A percentile compares a stretch with the other conserved stretches of the same genome.
These are phyloP conservation scores for Medicago arabica DNA, from an alignment of 306 rosid species.

Conservation along the genomic window DNA sequence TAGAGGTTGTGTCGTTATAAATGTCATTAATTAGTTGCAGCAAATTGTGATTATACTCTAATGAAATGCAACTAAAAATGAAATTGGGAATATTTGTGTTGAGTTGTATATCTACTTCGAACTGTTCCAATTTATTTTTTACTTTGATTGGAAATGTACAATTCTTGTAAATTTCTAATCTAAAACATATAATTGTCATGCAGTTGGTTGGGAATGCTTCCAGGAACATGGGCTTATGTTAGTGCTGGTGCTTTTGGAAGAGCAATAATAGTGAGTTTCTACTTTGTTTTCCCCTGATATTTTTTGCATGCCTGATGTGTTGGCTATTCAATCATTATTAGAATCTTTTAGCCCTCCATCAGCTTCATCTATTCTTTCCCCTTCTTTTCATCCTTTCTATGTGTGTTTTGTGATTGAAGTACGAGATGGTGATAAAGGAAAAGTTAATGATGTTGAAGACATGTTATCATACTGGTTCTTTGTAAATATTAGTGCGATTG, in stretches of 20 bases:
- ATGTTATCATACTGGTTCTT: not conserved
- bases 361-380: conserved; percentile 19
- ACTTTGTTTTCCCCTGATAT: not conserved
- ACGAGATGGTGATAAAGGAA: not conserved
- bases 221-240: conserved; percentile 99
- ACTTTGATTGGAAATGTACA: conserved; percentile 17
- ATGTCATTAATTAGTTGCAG: conserved; percentile 24
- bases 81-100: conserved; percentile 25
- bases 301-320: conserved; percentile 16
- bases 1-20: conserved; percentile 13
- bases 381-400: not conserved
- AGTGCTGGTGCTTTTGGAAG: conserved; percentile 99
- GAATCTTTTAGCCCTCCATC: not conserved
- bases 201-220: conserved; percentile 99
- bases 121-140: conserved; percentile 11
- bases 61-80: conserved; percentile 11
- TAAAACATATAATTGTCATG: conserved; percentile 37
- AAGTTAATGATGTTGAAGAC: not conserved
- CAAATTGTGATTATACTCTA: conserved; percentile 4
- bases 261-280: conserved; percentile 86
- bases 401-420: not conserved
- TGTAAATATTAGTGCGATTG: not conserved
- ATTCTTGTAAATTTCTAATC: conserved; percentile 28
- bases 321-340: conserved; percentile 11
- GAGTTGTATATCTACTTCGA: conserved; percentile 18